Conservation (phyloP, 441 rosid genomes). For the Gossypium lobatum region DNA sequence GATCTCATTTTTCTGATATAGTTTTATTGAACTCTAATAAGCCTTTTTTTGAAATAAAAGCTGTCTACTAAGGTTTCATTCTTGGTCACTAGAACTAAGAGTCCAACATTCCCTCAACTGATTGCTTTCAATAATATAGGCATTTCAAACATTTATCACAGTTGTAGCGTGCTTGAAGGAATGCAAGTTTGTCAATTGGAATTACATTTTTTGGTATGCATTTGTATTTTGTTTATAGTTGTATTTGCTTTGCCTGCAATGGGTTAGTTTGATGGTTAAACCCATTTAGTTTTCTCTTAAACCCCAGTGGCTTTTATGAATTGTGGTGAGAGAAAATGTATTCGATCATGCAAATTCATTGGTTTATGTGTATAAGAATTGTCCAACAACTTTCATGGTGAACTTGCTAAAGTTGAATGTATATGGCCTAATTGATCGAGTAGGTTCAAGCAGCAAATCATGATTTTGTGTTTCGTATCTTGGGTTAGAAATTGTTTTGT, state of each 20-base stretch:
- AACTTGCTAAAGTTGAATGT: not conserved
- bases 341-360: not conserved
- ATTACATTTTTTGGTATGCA: not conserved
- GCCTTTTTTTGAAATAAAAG: not conserved
- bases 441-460: constrained; percentile 5
- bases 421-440: not conserved
- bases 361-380: not conserved
- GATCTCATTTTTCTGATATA: not conserved
- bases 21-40: not conserved
- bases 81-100: not conserved
- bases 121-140: not conserved
- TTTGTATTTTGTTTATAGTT: not conserved
- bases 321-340: not conserved
- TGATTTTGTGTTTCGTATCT: not conserved
- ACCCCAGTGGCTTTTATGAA: not conserved
- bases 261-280: not conserved
- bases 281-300: not conserved
- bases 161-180: not conserved
- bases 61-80: not conserved
- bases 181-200: not conserved
- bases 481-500: not conserved
- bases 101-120: not conserved
- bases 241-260: not conserved
- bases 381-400: not conserved
- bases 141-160: not conserved